phyloP scores from a whole-genome alignment of 1,284 basidiomycete genomes.

The Sanghuangporus sanghuang region DNA sequence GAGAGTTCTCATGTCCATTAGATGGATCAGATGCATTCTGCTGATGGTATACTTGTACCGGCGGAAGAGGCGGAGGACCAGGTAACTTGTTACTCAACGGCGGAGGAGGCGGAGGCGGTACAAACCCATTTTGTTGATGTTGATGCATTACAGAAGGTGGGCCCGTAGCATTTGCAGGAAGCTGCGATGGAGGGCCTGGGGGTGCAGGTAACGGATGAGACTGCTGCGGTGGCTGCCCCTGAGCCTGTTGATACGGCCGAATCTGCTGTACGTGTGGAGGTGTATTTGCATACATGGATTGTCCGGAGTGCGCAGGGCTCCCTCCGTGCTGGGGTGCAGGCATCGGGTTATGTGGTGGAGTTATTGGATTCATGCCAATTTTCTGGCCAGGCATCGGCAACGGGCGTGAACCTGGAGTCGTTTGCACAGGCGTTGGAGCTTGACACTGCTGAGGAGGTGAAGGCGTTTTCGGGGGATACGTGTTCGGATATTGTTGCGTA shows the following conservation, averaged over 20 bases:
- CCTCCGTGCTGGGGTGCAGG: constrained; percentile 6
- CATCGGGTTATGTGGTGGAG: constrained; percentile 11
- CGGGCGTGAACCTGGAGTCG: constrained; percentile 20
- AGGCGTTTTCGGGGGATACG: constrained; percentile 26
- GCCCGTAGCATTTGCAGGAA: constrained; percentile 5
- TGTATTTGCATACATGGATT: not conserved
- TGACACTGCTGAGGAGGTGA: constrained; percentile 21
- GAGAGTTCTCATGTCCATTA: constrained; percentile 8
- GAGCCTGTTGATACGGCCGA: not conserved
- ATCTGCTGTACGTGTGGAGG: constrained; percentile 10
- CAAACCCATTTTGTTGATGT: constrained; percentile 12
- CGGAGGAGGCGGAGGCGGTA: constrained; percentile 17
- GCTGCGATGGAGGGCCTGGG: constrained; percentile 15
- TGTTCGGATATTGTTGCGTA: constrained; percentile 32
- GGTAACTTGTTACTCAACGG: constrained; percentile 10
- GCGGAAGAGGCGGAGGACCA: constrained; percentile 11
- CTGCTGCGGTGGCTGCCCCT: not conserved
- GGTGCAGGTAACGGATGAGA: constrained; percentile 13
- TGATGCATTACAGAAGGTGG: constrained; percentile 5
- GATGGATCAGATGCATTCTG: not conserved
- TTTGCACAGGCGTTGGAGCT: constrained; percentile 9
- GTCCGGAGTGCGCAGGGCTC: constrained; percentile 1
- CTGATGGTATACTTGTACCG: constrained; percentile 5
- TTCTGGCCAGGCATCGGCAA: constrained; percentile 20
- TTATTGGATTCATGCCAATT: constrained; percentile 4